These are phyloP conservation scores for Falciphora oryzae DNA, from an alignment of 2,329 filamentous ascomycete species.

Conservation along the genomic window DNA sequence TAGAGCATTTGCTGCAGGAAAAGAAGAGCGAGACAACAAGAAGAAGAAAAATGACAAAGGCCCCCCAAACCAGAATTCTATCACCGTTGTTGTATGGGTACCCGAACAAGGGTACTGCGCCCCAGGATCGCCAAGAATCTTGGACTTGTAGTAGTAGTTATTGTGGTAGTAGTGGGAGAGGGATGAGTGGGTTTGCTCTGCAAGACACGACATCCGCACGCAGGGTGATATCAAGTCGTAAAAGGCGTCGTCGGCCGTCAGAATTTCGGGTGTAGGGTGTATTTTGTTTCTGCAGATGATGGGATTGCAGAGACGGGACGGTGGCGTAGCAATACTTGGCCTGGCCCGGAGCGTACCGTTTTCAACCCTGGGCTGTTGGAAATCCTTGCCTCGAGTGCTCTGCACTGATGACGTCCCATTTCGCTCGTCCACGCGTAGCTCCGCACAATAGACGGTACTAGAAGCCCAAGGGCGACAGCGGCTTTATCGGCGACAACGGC, in stretches of 20 bases:
- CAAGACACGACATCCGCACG: background rate
- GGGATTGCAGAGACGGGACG: background rate
- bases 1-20: background rate
- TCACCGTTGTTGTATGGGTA: background rate
- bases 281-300: background rate
- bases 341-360: background rate
- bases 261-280: background rate
- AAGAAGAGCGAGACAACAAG: background rate
- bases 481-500: conserved; percentile 60
- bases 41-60: conserved; percentile 10
- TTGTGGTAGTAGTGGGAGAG: background rate
- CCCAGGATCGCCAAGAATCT: background rate
- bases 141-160: background rate
- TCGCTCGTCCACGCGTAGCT: background rate
- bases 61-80: background rate
- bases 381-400: background rate
- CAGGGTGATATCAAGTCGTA: background rate
- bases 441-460: conserved; percentile 20
- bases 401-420: background rate
- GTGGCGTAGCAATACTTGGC: background rate
- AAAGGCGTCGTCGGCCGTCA: background rate
- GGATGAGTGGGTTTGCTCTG: background rate
- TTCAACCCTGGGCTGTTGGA: background rate
- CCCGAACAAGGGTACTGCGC: too few relatives aligned
- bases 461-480: conserved; percentile 57